Percentiles rank a stretch among this genome's conserved stretches.
Evolutionary conservation across 2,329 filamentous ascomycete species (phyloP).

Genomic region (Colletotrichum sp.): DNA sequence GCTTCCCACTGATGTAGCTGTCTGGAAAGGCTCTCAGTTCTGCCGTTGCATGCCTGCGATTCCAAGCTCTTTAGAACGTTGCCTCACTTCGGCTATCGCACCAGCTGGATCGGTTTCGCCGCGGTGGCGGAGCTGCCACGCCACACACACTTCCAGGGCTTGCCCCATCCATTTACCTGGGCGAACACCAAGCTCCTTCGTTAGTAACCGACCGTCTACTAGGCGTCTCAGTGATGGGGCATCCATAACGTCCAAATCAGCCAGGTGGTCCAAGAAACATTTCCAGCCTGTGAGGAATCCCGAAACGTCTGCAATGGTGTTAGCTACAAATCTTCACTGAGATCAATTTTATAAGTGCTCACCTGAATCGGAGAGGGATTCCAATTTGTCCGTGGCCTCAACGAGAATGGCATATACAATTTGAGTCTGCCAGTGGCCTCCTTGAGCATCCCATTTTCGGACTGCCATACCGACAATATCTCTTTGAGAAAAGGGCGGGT

Average conservation of each 20-base stretch:
- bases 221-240: slow-evolving; percentile 64
- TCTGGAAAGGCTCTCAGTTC: background rate
- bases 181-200: slow-evolving; percentile 69
- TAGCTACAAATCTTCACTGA: background rate
- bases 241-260: slow-evolving; percentile 60
- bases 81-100: slow-evolving; percentile 65
- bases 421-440: slow-evolving; percentile 73
- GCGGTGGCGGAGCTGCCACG: slow-evolving; percentile 89
- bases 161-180: slow-evolving; percentile 85
- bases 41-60: slow-evolving; percentile 32
- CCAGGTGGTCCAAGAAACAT: slow-evolving; percentile 59
- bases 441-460: slow-evolving; percentile 68
- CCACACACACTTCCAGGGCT: slow-evolving; percentile 80
- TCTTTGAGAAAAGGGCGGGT: slow-evolving; percentile 53
- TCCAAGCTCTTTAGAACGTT: slow-evolving; percentile 56
- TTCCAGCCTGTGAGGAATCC: slow-evolving; percentile 57
- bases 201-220: slow-evolving; percentile 78
- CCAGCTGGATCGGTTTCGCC: slow-evolving; percentile 61
- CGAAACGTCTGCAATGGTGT: slow-evolving; percentile 40
- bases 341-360: background rate
- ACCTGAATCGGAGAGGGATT: slow-evolving; percentile 21
- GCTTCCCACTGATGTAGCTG: background rate
- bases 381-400: slow-evolving; percentile 56
- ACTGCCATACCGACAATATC: slow-evolving; percentile 78
- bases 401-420: slow-evolving; percentile 71